Conservation (phyloP, 495 filamentous ascomycete genomes). For the Daldinia decipiens region DNA sequence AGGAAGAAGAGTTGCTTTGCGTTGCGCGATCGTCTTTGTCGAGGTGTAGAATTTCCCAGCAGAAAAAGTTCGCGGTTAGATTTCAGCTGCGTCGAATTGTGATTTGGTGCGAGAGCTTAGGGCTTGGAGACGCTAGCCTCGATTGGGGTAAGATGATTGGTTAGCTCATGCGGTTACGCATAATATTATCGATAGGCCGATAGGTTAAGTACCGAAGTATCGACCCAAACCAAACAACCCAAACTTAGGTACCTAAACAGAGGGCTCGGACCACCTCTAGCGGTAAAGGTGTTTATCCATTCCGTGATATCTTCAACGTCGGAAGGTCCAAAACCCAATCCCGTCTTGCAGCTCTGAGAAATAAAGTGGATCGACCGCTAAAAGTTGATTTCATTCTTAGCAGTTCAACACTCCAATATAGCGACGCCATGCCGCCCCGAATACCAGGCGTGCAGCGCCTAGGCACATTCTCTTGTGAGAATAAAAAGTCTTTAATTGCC, state of each 20-base stretch:
- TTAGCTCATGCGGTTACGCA: slow-evolving; percentile 1
- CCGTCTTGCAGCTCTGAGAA: slow-evolving; percentile 10
- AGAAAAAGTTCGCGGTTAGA: slow-evolving; percentile 45
- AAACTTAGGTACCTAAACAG: too few relatives aligned
- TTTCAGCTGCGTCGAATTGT: slow-evolving; percentile 41
- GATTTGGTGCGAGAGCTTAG: slow-evolving; percentile 48
- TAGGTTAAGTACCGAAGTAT: slow-evolving; percentile 19
- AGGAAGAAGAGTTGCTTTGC: slow-evolving; percentile 56
- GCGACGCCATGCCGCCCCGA: slow-evolving; percentile 76
- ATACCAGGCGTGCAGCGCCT: slow-evolving; percentile 71
- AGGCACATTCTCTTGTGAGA: slow-evolving; percentile 69
- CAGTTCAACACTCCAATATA: slow-evolving; percentile 27
- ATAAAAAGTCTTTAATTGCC: slow-evolving; percentile 1
- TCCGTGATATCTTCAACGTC: slow-evolving; percentile 11
- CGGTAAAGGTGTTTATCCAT: slow-evolving; percentile 24
- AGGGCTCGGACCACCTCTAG: too few relatives aligned
- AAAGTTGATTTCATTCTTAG: slow-evolving; percentile 27
- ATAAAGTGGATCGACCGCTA: slow-evolving; percentile 35
- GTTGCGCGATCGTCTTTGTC: slow-evolving; percentile 48
- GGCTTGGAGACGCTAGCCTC: slow-evolving; percentile 41
- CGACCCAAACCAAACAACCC: too few relatives aligned
- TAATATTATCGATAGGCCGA: slow-evolving; percentile 9
- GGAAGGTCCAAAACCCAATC: background rate
- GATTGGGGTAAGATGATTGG: slow-evolving; percentile 12
- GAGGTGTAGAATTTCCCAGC: slow-evolving; percentile 36